Evolutionary conservation across 75 land plant species (phyloP).

Genomic region (Cunninghamia lanceolata): DNA sequence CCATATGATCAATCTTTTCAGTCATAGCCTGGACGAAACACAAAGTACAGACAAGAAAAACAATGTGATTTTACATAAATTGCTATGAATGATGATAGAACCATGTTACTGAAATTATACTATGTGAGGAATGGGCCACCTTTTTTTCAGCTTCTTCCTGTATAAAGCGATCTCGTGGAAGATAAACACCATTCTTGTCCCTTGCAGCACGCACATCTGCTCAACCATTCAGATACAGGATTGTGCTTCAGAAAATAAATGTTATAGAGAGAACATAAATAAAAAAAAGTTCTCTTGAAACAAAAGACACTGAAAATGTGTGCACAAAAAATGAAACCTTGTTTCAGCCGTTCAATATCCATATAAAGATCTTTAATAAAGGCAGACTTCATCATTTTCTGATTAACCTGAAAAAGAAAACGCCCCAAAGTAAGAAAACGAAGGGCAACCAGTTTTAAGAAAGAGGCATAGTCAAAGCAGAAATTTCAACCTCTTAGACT

Average conservation of each 20-base stretch:
- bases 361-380: conserved; percentile 83
- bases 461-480: neutral
- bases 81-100: neutral
- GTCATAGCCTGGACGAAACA: conserved; percentile 34
- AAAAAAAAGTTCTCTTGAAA: neutral
- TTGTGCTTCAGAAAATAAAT: neutral
- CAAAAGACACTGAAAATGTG: neutral
- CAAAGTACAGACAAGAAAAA: neutral
- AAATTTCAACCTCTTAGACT: neutral
- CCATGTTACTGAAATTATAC: neutral
- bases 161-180: conserved; percentile 48
- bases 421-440: neutral
- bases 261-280: neutral
- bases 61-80: neutral
- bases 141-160: conserved; percentile 59
- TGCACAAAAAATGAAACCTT: conserved; percentile 42
- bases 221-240: conserved; percentile 11
- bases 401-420: conserved; percentile 66
- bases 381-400: conserved; percentile 98
- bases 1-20: conserved; percentile 46
- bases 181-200: conserved; percentile 59
- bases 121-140: neutral
- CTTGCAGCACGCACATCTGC: conserved; percentile 60
- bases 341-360: conserved; percentile 87
- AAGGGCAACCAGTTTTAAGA: neutral